Evolutionary conservation across 1,139 yeast species (phyloP), one percentile per base, ranked within the genome.

Genomic region (Taphrina communis): DNA sequence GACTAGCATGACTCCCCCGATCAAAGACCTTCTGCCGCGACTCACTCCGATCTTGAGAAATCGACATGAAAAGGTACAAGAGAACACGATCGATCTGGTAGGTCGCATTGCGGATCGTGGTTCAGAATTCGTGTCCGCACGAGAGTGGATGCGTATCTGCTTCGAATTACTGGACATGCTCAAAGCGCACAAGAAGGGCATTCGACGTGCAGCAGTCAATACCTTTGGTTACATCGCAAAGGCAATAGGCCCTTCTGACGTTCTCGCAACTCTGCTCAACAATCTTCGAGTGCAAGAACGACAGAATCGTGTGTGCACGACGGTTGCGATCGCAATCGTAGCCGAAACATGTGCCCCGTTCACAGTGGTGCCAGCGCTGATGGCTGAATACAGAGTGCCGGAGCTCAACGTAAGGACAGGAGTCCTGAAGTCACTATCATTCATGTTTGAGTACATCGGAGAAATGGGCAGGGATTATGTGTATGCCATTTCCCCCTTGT

Each of bases 71-170:
- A 89, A 89, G 73, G 99, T 95, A 0, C 98, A 93, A 77, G 96
- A 91, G 73, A 85, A 89, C 72, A 86, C 95, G 19, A 89, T 94
- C 56, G 86, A 84, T 66, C 80, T 94, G 38, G 89, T 95, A 38
- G 97, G 97, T 1, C 81, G 86, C 60, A 89, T 94, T 68, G 97
- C 98, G 0, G 85, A 84, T 68, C 83, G 87, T 66, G 94, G 91
- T n/a, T 87, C 97, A 0, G 96, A 90, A 73, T 86, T 86, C 68
- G 91, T 93, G 31, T 87, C 93, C 65, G 96, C 97, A 1, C 87
- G 91, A 72, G 99, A 95, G 78, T 95, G 99, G 99, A 91, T 94
- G 96, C 83, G 99, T 72, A 90, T 94, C 41, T 90, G 97, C 75
- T 92, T 90, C 78, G 97, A 93, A 76, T 80, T 95, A 57, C 79